Evolutionary conservation across 768 basidiomycete genomes (phyloP).

Genomic region (Tricholomella constricta): DNA sequence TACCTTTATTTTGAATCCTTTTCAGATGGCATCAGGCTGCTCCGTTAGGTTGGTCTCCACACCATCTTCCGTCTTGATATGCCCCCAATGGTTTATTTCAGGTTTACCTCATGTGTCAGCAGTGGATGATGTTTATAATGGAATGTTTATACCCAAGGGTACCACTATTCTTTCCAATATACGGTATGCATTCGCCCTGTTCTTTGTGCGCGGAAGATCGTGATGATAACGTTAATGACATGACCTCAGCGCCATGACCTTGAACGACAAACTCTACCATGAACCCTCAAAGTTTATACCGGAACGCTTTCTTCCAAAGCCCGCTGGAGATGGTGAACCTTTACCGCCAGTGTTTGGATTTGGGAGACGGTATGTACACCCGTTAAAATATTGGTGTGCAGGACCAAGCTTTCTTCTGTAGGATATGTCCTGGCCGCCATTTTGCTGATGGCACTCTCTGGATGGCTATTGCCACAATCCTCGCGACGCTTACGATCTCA

Average conservation of each 20-base stretch:
- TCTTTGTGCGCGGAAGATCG: no score
- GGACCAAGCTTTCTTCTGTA: not conserved
- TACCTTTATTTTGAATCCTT: no score
- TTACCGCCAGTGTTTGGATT: conserved; percentile 33
- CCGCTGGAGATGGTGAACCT: conserved; percentile 20
- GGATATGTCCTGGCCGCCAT: conserved; percentile 28
- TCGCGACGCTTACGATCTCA: conserved; percentile 29
- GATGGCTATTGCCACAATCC: conserved; percentile 25
- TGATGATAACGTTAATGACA: no score
- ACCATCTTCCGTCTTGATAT: not conserved
- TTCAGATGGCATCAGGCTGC: conserved; percentile 17
- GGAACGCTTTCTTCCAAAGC: conserved; percentile 27
- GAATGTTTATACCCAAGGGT: conserved; percentile 24
- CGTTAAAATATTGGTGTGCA: not conserved
- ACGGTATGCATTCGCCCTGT: conserved; percentile 13
- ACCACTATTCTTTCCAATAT: conserved; percentile 20
- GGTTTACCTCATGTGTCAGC: conserved; percentile 19
- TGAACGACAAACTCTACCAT: conserved; percentile 29
- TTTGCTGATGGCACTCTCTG: conserved; percentile 25
- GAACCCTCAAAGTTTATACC: conserved; percentile 30
- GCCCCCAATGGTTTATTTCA: not conserved
- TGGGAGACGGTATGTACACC: conserved; percentile 28
- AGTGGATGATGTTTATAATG: conserved; percentile 24
- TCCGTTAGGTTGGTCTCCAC: conserved; percentile 11
- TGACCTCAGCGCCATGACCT: conserved; percentile 27